Conservation (phyloP, 305 asterid genomes). For the Plantago lanceolata region DNA sequence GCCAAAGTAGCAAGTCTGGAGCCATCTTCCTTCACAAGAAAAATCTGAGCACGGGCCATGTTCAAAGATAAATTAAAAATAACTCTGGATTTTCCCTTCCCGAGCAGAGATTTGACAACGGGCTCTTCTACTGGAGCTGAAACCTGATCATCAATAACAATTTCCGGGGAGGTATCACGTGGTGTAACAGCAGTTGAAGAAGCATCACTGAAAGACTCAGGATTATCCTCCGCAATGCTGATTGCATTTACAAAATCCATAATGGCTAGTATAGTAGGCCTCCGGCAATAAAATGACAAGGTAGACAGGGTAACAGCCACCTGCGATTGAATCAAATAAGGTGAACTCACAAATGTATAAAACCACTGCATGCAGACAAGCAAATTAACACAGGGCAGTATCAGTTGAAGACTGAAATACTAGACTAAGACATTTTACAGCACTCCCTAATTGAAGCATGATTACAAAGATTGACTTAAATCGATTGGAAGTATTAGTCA, state of each 20-base stretch:
- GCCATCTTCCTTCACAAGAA: conserved; percentile 85
- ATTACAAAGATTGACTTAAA: too few relatives aligned
- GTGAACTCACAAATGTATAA: too few relatives aligned
- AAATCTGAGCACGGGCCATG: conserved; percentile 94
- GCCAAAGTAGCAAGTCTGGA: conserved; percentile 76
- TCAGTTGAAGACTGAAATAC: too few relatives aligned
- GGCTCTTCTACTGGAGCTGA: conserved; percentile 67
- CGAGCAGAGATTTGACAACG: conserved; percentile 61
- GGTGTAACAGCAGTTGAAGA: conserved; percentile 43
- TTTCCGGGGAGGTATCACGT: conserved; percentile 32
- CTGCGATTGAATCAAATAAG: conserved; percentile 36
- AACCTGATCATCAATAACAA: conserved; percentile 35
- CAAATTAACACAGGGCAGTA: too few relatives aligned
- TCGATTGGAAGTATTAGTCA: too few relatives aligned
- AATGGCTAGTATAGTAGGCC: conserved; percentile 84
- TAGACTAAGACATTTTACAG: too few relatives aligned
- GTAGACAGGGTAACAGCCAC: conserved; percentile 89
- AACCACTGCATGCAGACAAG: too few relatives aligned
- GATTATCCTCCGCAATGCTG: conserved; percentile 44
- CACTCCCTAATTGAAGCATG: too few relatives aligned
- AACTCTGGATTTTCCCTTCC: conserved; percentile 89
- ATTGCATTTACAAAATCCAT: conserved; percentile 70
- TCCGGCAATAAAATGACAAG: conserved; percentile 79
- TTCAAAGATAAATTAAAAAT: conserved; percentile 62
- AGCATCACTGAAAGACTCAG: conserved; percentile 48